phyloP scores from a whole-genome alignment of 768 basidiomycete genomes.

The Daedalea quercina region DNA sequence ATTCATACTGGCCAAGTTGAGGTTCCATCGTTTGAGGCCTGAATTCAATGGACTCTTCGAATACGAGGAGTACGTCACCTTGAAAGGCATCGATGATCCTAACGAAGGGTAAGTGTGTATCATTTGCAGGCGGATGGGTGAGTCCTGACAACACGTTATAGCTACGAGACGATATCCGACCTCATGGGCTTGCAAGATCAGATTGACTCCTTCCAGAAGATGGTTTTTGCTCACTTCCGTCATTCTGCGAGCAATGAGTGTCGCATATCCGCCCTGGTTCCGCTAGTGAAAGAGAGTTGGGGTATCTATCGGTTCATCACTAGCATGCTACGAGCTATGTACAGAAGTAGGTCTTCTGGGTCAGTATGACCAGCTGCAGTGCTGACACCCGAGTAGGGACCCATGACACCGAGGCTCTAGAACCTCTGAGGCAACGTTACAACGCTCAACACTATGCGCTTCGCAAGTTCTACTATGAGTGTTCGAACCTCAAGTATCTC shows the following conservation, averaged over 20 bases:
- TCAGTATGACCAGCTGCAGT: background rate
- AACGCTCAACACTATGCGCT: conserved; percentile 88
- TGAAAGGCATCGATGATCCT: conserved; percentile 97
- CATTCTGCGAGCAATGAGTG: conserved; percentile 94
- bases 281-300: conserved; percentile 98
- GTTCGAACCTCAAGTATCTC: conserved; percentile 95
- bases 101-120: conserved; percentile 81
- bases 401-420: conserved; percentile 81
- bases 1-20: conserved; percentile 90
- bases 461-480: conserved; percentile 98
- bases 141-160: conserved; percentile 24
- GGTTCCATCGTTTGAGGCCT: conserved; percentile 91
- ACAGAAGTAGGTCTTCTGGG: conserved; percentile 57
- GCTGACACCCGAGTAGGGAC: conserved; percentile 53
- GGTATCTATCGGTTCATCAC: conserved; percentile 99
- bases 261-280: conserved; percentile 91
- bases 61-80: conserved; percentile 95
- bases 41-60: conserved; percentile 99
- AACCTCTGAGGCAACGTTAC: conserved; percentile 84
- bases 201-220: conserved; percentile 97
- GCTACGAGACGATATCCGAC: conserved; percentile 97
- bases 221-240: conserved; percentile 92
- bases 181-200: conserved; percentile 98
- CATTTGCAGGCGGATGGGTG: background rate
- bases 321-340: conserved; percentile 97